Base-by-base conservation (phyloP, 1,284 basidiomycete species). In the Cutaneotrichosporon sp. region DNA sequence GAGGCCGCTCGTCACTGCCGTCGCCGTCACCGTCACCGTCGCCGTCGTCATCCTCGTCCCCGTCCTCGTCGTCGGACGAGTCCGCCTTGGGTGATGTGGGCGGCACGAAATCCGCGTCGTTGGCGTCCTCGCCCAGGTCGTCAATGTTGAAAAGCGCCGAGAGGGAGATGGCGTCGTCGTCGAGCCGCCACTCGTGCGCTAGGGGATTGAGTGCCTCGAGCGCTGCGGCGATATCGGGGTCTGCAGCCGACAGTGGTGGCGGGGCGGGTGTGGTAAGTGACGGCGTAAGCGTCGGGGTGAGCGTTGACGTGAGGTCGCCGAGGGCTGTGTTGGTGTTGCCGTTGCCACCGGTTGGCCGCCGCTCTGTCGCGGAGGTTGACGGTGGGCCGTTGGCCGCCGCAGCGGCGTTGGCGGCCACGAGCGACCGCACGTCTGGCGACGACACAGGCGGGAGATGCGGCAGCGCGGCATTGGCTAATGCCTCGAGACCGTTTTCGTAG, bases 91-190 rank as follows among this genome's bases (percentile, higher is more conserved):
- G 59, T 18, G 49, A 52, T 4, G 59, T 55, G 7, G 59, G 59
- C n/a, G 56, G 56, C 22, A 57, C 51, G 26, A 60, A 60, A 45
- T 57, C 56, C 17, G 44, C 48, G 51, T 60, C 59, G 8, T 51
- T 48, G 1, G 52, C 49, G 34, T 60, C 59, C 5, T 53, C 59
- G 9, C 46, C 48, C 33, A 49, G 10, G 10, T 49, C 55, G 37
- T 54, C 51, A 4, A 57, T 38, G 15, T 42, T 49, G 50, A 57
- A 57, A 17, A 60, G 38, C 1, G 55, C 55, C 8, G 49, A 54
- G 13, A 56, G 47, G 5, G 55, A 60, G 35, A 57, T 40, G n/a
- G 45, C 18, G 33, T 53, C 53, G 43, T 52, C 49, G 51, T 59
- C n/a, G 9, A 33, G 43, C 10, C 33, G 43, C 43, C 43, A 45